Base-by-base conservation (phyloP, 192 early-diverging fungal species). In the Funneliformis mosseae region DNA sequence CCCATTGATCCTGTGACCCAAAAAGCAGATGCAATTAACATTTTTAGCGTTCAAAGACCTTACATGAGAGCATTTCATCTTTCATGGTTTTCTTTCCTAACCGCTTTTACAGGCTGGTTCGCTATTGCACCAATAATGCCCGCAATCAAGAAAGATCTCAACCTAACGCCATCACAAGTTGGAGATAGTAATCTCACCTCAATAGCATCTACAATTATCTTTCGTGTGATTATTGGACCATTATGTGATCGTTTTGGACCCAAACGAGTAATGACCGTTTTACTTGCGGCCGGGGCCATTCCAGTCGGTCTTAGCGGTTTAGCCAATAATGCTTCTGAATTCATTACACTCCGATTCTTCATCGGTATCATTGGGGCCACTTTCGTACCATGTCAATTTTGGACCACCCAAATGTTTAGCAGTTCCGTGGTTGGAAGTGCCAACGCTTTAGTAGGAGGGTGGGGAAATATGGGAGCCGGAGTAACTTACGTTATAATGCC, bases 361-460 rank as follows among this genome's bases (percentile, higher is more conserved):
- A 83, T 92, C 76, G 92, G 91, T 21, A 77, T 93, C 43, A 59
- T 93, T 23, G 92, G 92, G 39, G 89, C 90, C 8, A 72, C 90
- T 8, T 93, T 93, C 86, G 92, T 92, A 3, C 91, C 92, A 28
- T 92, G 91, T 76, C 92, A 92, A 86, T 89, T 91, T 80, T 93
- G 92, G 91, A 88, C 92, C 21, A 92, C 88, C 2, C 79, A 86
- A 55, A 86, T 92, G 84, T 93, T 93, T 82, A 69, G 82, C 50
- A 33, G 76, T 18, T 74, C 85, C 25, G 82, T 91, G 59, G 91
- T 94, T 38, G 92, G 92, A 27, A 86, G 88, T 62, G 92, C 92
- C 25, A 93, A 93, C 79, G 92, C 92, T 33, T 59, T 93, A 43
- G 88, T 85, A 11, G 92, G 91, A 64, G 92, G 92, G 7, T 92